Percentiles rank a stretch among this genome's conserved stretches.
Conservation (phyloP, 208 protist species). For the Trypanosoma vivax region DNA sequence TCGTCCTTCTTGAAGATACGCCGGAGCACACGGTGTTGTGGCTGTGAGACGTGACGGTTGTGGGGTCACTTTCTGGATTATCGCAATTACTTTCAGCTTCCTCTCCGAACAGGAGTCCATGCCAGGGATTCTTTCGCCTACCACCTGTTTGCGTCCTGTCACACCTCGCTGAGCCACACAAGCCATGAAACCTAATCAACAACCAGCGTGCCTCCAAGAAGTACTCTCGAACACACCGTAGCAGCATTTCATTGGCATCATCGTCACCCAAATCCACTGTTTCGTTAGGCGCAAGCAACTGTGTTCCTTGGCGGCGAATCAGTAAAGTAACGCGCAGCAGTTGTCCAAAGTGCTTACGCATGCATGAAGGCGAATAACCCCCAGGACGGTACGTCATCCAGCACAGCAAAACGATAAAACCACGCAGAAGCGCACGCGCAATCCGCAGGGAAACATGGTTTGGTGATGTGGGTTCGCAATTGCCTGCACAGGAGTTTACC, state of each 20-base stretch:
- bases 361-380: slow-evolving; percentile 5
- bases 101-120: slow-evolving; percentile 2
- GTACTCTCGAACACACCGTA: slow-evolving; percentile 6
- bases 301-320: too few relatives aligned
- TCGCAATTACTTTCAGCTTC: background rate
- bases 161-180: background rate
- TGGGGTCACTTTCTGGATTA: slow-evolving; percentile 1
- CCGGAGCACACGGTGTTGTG: slow-evolving; percentile 1
- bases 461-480: background rate
- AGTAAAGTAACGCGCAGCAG: slow-evolving; percentile 10
- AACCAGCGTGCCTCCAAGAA: background rate
- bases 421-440: slow-evolving; percentile 8
- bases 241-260: background rate
- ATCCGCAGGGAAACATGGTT: background rate
- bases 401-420: slow-evolving; percentile 15
- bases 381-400: slow-evolving; percentile 20
- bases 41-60: slow-evolving; percentile 12
- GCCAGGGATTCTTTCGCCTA: slow-evolving; percentile 14
- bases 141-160: background rate
- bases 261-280: background rate
- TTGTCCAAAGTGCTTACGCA: slow-evolving; percentile 11
- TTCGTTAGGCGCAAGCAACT: too few relatives aligned
- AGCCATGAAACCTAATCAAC: slow-evolving; percentile 6
- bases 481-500: background rate
- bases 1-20: background rate